Evolutionary conservation across 2,329 filamentous ascomycete species (phyloP).

Genomic region (Beauveria sp.): DNA sequence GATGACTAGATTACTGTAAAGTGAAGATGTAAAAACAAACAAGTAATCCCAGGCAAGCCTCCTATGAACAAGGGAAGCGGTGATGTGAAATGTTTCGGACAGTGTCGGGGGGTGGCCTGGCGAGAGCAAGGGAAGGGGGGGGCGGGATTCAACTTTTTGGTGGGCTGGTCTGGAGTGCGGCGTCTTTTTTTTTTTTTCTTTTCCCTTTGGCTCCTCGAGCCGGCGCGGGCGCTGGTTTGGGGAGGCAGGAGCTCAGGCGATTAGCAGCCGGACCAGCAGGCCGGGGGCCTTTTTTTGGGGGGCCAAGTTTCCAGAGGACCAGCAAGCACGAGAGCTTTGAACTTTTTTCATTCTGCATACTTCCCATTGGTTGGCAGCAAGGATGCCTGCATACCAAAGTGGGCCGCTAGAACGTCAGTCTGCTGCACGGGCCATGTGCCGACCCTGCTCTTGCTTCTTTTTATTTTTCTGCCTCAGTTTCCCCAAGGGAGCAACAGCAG

Average conservation of each 20-base stretch:
- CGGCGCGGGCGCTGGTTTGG: not conserved
- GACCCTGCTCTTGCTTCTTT: slow-evolving; percentile 9
- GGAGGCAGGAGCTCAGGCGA: slow-evolving; percentile 8
- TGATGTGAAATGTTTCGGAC: slow-evolving; percentile 5
- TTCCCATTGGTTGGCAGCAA: slow-evolving; percentile 26
- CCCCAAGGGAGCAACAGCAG: not conserved
- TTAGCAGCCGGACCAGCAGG: not conserved
- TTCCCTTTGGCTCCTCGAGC: not conserved
- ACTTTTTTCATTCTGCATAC: slow-evolving; percentile 28
- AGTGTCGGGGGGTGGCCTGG: not conserved
- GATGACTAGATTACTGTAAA: not conserved
- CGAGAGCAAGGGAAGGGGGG: slow-evolving; percentile 8
- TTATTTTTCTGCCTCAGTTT: not conserved
- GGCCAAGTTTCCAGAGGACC: not conserved
- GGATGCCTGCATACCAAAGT: slow-evolving; percentile 27
- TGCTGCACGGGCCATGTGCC: slow-evolving; percentile 14
- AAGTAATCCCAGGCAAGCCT: not conserved
- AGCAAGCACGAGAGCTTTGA: slow-evolving; percentile 27
- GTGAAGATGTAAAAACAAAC: not conserved
- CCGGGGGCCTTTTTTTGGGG: not conserved
- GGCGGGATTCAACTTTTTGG: slow-evolving; percentile 8
- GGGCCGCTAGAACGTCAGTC: slow-evolving; percentile 26
- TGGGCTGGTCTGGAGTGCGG: slow-evolving; percentile 2
- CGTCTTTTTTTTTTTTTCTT: slow-evolving; percentile 7
- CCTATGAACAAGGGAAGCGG: not conserved